Evolutionary conservation across 139 green algal genomes (phyloP).

Genomic region (Micromonas pusilla): DNA sequence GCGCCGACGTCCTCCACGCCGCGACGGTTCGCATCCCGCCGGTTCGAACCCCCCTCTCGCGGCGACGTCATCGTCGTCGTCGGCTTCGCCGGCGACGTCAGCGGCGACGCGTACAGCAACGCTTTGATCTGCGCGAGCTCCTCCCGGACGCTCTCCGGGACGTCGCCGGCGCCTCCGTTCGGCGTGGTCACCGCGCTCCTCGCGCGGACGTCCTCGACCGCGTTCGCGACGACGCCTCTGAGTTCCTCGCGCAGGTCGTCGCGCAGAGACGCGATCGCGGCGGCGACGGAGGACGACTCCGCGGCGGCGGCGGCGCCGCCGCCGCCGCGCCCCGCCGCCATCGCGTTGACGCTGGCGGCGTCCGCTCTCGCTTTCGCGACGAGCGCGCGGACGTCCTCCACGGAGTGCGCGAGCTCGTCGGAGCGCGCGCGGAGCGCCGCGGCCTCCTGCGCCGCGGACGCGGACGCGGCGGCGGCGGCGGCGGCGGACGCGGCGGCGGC

Average conservation of each 20-base stretch:
- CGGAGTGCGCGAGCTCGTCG: not conserved
- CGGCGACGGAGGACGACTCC: not conserved
- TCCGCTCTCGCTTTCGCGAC: not conserved
- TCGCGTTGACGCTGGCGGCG: not conserved
- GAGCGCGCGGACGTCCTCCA: not conserved
- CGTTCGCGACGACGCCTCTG: not conserved
- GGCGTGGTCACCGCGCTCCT: not conserved
- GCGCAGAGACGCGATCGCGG: not conserved
- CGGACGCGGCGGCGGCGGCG: not conserved
- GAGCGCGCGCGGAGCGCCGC: not conserved
- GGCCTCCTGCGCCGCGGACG: not conserved
- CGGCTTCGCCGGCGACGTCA: not conserved
- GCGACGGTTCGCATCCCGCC: too few species aligned
- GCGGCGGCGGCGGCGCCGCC: not conserved
- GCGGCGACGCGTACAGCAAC: conserved; percentile 28
- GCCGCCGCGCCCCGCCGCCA: not conserved
- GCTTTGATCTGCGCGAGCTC: conserved; percentile 43
- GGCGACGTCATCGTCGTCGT: not conserved
- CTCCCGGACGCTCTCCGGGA: not conserved
- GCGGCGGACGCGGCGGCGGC: not conserved
- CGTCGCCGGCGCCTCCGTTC: not conserved
- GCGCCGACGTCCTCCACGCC: too few species aligned
- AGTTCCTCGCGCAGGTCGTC: not conserved
- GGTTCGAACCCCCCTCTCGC: not conserved
- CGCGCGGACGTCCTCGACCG: not conserved